phyloP scores from a whole-genome alignment of 202 grass and related monocot genomes.

The Elaeis oleifera region DNA sequence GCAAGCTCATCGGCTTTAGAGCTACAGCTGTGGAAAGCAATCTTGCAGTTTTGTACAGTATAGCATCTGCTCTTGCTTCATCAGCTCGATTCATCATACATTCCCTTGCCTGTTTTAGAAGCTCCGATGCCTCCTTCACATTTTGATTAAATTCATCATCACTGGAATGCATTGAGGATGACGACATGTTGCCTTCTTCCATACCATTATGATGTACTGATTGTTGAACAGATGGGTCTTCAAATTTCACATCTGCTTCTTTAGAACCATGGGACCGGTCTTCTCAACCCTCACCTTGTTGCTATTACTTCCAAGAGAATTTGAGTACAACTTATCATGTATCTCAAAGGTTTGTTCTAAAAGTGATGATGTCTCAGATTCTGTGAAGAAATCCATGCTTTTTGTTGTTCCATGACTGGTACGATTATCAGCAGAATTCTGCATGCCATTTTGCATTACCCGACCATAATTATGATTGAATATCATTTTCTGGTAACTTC shows the following conservation, averaged over 20 bases:
- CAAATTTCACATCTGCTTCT: conserved; percentile 9
- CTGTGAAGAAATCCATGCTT: conserved; percentile 25
- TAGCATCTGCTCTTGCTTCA: conserved; percentile 44
- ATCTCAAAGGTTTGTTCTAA: conserved; percentile 62
- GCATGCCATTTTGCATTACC: neutral
- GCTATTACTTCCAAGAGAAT: conserved; percentile 4
- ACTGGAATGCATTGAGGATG: conserved; percentile 21
- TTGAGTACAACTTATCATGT: conserved; percentile 43
- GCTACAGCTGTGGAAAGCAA: conserved; percentile 63
- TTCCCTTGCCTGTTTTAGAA: conserved; percentile 48
- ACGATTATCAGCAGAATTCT: neutral
- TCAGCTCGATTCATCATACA: conserved; percentile 48
- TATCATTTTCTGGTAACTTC: conserved; percentile 39
- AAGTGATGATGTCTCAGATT: conserved; percentile 47
- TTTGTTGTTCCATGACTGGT: neutral
- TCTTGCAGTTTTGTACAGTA: conserved; percentile 68
- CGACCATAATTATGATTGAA: conserved; percentile 40
- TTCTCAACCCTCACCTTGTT: conserved; percentile 37
- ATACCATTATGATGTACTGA: conserved; percentile 1
- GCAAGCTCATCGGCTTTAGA: conserved; percentile 58
- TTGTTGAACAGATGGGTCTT: conserved; percentile 17
- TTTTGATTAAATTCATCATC: conserved; percentile 49
- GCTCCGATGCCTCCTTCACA: conserved; percentile 48
- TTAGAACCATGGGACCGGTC: neutral
- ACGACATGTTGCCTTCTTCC: neutral